A percentile compares a stretch with the other conserved stretches of the same genome.
phyloP scores from a whole-genome alignment of 345 rosid species.

The Hypericum androsaemum region DNA sequence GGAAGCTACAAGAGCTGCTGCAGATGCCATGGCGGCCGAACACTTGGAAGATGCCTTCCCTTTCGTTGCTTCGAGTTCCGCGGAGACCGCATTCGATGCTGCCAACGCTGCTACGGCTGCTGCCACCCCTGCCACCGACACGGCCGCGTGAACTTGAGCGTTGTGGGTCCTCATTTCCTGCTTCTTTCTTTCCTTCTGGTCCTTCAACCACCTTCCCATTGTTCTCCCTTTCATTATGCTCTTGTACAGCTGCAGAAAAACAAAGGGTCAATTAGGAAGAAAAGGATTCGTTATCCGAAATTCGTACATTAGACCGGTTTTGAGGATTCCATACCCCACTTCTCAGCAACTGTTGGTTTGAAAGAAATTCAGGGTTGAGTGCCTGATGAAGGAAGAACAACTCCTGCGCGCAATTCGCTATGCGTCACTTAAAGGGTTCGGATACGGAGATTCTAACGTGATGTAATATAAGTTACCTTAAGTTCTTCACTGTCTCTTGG shows the following conservation, averaged over 20 bases:
- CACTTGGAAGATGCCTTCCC: constrained; percentile 28
- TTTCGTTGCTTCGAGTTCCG: constrained; percentile 21
- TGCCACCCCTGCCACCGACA: constrained; percentile 91
- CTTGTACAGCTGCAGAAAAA: constrained; percentile 50
- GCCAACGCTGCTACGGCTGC: constrained; percentile 77
- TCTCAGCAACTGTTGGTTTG: constrained; percentile 43
- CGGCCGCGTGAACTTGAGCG: constrained; percentile 81
- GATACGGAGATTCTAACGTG: neutral
- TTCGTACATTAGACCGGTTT: too few relatives aligned
- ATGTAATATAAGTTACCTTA: constrained; percentile 37
- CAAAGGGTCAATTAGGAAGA: neutral
- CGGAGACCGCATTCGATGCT: constrained; percentile 42
- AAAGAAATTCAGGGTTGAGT: constrained; percentile 46
- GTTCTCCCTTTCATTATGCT: constrained; percentile 61
- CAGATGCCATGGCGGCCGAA: constrained; percentile 64
- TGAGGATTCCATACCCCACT: constrained; percentile 43
- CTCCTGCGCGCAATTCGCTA: constrained; percentile 30
- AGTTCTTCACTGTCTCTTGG: constrained; percentile 76
- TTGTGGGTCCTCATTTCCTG: constrained; percentile 73
- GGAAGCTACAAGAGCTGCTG: constrained; percentile 80
- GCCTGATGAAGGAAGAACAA: constrained; percentile 52
- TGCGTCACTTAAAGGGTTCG: neutral
- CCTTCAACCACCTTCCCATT: constrained; percentile 81
- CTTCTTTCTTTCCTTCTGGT: constrained; percentile 84
- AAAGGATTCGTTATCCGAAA: neutral